Percentiles rank a stretch among this genome's conserved stretches.
phyloP scores from a whole-genome alignment of 2,329 filamentous ascomycete genomes.

The Fusarium drepaniforme region DNA sequence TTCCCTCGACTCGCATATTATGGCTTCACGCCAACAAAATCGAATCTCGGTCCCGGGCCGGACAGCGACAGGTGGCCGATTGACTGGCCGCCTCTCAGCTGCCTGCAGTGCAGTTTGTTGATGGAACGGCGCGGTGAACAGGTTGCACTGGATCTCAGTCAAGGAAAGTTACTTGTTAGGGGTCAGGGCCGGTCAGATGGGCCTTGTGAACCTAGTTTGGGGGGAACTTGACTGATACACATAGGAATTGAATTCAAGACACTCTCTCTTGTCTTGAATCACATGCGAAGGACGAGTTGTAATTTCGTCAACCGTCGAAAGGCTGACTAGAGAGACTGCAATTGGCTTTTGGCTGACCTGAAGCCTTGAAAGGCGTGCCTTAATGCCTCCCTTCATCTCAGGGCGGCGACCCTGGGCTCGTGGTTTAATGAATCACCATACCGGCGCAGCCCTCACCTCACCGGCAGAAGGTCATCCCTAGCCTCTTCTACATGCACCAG shows the following conservation, averaged over 20 bases:
- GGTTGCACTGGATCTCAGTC: constrained; percentile 34
- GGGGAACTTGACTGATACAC: constrained; percentile 26
- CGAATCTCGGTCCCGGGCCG: constrained; percentile 12
- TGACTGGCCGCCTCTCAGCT: constrained; percentile 20
- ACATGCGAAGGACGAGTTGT: constrained; percentile 21
- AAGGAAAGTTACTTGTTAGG: constrained; percentile 19
- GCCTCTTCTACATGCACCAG: background rate
- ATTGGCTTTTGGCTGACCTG: constrained; percentile 16
- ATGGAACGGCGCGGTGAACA: constrained; percentile 21
- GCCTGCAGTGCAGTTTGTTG: background rate
- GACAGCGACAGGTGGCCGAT: constrained; percentile 11
- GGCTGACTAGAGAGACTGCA: constrained; percentile 5
- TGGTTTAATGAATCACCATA: constrained; percentile 40
- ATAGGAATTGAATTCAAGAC: constrained; percentile 4
- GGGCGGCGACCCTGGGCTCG: constrained; percentile 12
- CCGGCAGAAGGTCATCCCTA: constrained; percentile 9
- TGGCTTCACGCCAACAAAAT: constrained; percentile 6
- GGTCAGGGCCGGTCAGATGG: constrained; percentile 14
- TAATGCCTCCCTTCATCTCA: constrained; percentile 29
- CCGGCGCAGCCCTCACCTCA: constrained; percentile 9
- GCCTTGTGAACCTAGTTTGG: background rate
- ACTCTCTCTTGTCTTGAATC: constrained; percentile 21
- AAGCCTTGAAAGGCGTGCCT: constrained; percentile 32
- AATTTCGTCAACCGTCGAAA: constrained; percentile 7
- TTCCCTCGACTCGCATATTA: constrained; percentile 5